Conservation (phyloP, 306 rosid species). For the Glycine latifolia region DNA sequence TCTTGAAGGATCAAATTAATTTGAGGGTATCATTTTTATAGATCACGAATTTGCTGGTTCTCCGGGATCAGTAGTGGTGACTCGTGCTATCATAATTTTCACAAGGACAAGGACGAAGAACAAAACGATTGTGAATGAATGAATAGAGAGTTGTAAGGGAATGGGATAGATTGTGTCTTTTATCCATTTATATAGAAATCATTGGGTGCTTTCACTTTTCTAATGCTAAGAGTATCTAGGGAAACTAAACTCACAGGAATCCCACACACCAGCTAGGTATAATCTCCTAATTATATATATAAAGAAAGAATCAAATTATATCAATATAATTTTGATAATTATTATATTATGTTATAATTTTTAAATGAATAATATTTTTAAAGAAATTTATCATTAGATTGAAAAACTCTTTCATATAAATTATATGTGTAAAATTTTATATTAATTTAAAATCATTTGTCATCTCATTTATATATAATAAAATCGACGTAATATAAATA, state of each 20-base stretch:
- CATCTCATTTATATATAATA: too few relatives aligned
- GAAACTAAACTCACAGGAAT: constrained; percentile 36
- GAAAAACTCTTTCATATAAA: too few relatives aligned
- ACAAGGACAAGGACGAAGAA: not conserved
- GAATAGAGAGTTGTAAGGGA: constrained; percentile 23
- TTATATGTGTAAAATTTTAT: too few relatives aligned
- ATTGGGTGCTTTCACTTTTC: constrained; percentile 64
- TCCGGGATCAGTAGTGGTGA: constrained; percentile 24
- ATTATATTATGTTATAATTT: too few relatives aligned
- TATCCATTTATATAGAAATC: constrained; percentile 62
- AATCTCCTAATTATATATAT: too few relatives aligned
- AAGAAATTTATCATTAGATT: too few relatives aligned
- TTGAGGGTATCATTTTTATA: constrained; percentile 20
- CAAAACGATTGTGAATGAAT: constrained; percentile 13
- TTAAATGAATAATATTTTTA: too few relatives aligned
- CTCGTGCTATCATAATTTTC: constrained; percentile 7
- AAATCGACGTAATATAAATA: too few relatives aligned
- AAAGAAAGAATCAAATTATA: too few relatives aligned
- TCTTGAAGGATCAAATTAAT: constrained; percentile 30
- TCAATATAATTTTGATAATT: too few relatives aligned
- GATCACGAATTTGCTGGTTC: constrained; percentile 12
- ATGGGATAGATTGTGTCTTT: constrained; percentile 55
- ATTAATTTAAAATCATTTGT: too few relatives aligned
- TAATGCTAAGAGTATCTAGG: constrained; percentile 53
- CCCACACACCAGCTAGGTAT: constrained; percentile 12